These are phyloP conservation scores for Suhomyces sp. DNA, from an alignment of 805 yeast species.

Conservation along the genomic window DNA sequence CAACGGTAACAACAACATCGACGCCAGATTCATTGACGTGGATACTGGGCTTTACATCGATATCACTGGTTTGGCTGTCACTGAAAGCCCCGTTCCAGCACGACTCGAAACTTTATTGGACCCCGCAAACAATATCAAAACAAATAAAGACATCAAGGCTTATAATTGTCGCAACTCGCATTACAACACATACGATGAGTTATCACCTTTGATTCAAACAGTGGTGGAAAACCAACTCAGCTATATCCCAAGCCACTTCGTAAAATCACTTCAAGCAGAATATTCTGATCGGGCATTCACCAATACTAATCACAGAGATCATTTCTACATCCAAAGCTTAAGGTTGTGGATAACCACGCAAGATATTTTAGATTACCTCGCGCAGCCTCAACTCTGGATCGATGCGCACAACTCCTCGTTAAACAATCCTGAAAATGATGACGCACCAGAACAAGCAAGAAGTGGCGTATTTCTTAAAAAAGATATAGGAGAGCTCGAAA, in stretches of 20 bases:
- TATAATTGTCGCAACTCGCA: conserved; percentile 41
- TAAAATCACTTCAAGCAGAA: conserved; percentile 25
- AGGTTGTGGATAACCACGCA: conserved; percentile 32
- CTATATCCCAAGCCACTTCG: conserved; percentile 30
- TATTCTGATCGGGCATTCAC: conserved; percentile 23
- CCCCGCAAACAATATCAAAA: background rate
- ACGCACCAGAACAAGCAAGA: background rate
- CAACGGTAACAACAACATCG: conserved; percentile 39
- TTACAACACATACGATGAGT: conserved; percentile 21
- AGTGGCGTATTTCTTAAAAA: background rate
- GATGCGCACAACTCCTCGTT: background rate
- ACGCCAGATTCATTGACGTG: conserved; percentile 24
- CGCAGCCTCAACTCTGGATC: conserved; percentile 23
- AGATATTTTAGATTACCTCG: conserved; percentile 24
- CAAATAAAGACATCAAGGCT: conserved; percentile 17
- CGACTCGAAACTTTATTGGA: conserved; percentile 11
- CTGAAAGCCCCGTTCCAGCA: conserved; percentile 24
- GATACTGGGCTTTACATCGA: conserved; percentile 27
- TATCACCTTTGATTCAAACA: conserved; percentile 17
- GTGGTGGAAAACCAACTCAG: conserved; percentile 18
- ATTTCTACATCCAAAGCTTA: conserved; percentile 29
- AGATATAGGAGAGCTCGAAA: background rate
- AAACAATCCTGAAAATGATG: background rate
- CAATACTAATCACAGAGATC: conserved; percentile 19
- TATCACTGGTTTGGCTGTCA: conserved; percentile 30